Conservation (phyloP, 148 eudicot species). For the Rhododendron griersonianum region DNA sequence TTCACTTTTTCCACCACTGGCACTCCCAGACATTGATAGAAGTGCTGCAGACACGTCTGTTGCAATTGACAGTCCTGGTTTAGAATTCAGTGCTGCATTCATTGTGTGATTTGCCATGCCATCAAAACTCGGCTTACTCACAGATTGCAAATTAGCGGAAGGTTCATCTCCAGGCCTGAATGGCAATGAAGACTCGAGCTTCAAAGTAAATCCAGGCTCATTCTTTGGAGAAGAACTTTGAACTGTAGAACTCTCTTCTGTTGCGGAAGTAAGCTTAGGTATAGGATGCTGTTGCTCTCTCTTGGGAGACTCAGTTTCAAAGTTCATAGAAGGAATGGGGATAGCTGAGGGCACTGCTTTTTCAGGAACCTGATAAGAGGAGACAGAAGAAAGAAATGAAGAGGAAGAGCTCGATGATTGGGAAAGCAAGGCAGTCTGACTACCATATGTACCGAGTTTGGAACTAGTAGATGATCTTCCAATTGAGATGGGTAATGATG, state of each 20-base stretch:
- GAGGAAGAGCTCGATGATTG: constrained; percentile 27
- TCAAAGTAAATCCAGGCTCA: constrained; percentile 18
- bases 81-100: constrained; percentile 17
- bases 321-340: constrained; percentile 23
- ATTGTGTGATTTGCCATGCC: constrained; percentile 21
- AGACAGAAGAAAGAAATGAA: constrained; percentile 23
- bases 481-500: constrained; percentile 16
- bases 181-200: constrained; percentile 22
- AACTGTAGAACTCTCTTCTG: constrained; percentile 11
- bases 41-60: constrained; percentile 22
- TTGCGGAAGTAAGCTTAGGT: constrained; percentile 23
- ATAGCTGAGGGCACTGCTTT: constrained; percentile 12
- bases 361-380: constrained; percentile 20
- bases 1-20: constrained; percentile 22
- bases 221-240: constrained; percentile 27
- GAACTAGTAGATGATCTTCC: constrained; percentile 20
- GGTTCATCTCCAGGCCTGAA: constrained; percentile 23
- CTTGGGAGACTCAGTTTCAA: constrained; percentile 17
- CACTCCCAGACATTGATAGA: constrained; percentile 28
- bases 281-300: constrained; percentile 22
- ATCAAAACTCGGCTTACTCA: constrained; percentile 24
- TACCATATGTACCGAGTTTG: constrained; percentile 22
- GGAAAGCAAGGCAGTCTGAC: constrained; percentile 29
- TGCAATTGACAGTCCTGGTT: constrained; percentile 28
- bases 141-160: constrained; percentile 27